phyloP scores from a whole-genome alignment of 306 rosid genomes.

The Inga laurina region DNA sequence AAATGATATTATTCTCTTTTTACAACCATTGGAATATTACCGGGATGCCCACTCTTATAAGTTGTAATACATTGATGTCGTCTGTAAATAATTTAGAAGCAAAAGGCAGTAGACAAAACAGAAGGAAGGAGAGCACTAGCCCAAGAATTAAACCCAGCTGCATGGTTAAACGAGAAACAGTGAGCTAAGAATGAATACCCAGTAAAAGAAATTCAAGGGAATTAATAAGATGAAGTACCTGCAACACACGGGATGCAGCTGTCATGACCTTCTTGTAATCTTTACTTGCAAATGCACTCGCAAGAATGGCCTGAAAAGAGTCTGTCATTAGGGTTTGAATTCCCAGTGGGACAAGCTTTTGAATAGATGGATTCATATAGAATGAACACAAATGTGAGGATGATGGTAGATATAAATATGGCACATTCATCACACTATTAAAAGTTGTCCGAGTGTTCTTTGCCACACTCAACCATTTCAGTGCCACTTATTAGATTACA shows the following conservation, averaged over 20 bases:
- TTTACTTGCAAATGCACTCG: slow-evolving; percentile 68
- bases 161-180: slow-evolving; percentile 16
- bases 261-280: slow-evolving; percentile 60
- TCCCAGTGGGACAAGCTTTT: slow-evolving; percentile 11
- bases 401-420: slow-evolving; percentile 12
- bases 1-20: not conserved
- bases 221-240: slow-evolving; percentile 40
- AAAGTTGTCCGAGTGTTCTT: not conserved
- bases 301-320: slow-evolving; percentile 72
- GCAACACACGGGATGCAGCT: slow-evolving; percentile 79
- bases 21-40: slow-evolving; percentile 37
- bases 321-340: not conserved
- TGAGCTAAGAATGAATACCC: not conserved
- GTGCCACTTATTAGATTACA: not conserved
- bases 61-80: slow-evolving; percentile 57
- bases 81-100: slow-evolving; percentile 76
- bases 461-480: not conserved
- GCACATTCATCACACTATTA: not conserved
- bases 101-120: slow-evolving; percentile 54
- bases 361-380: not conserved
- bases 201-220: not conserved
- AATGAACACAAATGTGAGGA: not conserved
- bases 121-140: slow-evolving; percentile 51
- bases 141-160: slow-evolving; percentile 88
- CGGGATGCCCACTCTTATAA: slow-evolving; percentile 69